Conservation (phyloP, 345 rosid genomes). For the Jatropha curcas region DNA sequence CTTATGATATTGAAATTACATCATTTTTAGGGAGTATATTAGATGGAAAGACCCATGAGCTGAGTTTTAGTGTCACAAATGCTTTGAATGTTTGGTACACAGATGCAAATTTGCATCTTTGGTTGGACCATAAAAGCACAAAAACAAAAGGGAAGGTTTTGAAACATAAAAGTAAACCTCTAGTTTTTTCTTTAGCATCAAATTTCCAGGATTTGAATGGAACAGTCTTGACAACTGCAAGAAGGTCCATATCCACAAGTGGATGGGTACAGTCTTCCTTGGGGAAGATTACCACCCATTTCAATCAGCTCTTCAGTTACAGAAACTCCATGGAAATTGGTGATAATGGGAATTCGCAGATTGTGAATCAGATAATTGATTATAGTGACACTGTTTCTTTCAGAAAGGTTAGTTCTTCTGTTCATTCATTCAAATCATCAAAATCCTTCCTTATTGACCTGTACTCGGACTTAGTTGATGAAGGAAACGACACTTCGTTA, state of each 20-base stretch:
- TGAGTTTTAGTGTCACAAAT: constrained; percentile 70
- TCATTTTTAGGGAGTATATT: constrained; percentile 62
- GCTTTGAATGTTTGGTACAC: constrained; percentile 82
- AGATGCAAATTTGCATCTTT: constrained; percentile 89
- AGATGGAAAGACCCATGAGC: constrained; percentile 61
- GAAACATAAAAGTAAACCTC: constrained; percentile 41
- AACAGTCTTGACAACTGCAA: constrained; percentile 46
- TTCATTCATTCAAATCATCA: constrained; percentile 32
- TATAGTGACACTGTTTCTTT: constrained; percentile 49
- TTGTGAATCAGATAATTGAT: constrained; percentile 56
- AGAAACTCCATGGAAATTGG: constrained; percentile 57
- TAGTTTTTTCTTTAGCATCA: constrained; percentile 33
- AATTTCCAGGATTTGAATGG: constrained; percentile 59
- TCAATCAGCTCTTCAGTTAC: constrained; percentile 51
- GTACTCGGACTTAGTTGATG: constrained; percentile 36
- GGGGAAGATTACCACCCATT: constrained; percentile 55
- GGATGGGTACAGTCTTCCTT: constrained; percentile 74
- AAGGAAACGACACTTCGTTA: constrained; percentile 36
- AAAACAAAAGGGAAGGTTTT: constrained; percentile 60
- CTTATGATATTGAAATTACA: constrained; percentile 80
- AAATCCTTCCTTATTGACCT: constrained; percentile 52
- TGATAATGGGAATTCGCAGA: constrained; percentile 53
- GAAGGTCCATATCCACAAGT: constrained; percentile 47
- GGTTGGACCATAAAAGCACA: constrained; percentile 55
- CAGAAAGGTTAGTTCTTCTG: constrained; percentile 24